Base-by-base conservation (phyloP, 2,329 filamentous ascomycete species). In the Hymenoscyphus infarciens region DNA sequence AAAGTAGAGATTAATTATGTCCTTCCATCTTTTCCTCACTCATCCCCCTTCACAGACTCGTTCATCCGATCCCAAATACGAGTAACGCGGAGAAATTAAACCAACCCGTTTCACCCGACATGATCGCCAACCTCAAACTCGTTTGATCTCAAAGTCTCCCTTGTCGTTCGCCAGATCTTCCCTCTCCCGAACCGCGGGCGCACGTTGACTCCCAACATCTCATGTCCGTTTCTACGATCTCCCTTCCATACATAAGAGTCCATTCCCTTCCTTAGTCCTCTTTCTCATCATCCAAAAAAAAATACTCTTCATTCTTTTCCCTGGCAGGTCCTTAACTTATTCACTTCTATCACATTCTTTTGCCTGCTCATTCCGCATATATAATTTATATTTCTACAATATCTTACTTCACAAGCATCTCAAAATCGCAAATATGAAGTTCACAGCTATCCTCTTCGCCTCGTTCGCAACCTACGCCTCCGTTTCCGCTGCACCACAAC, bases 361-460 rank as follows among this genome's bases (percentile, higher is more conserved):
- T 31, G 11, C 35, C 52, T 38, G 10, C 53, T n/a, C 11, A 6
- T 7, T 55, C 31, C 6, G 25, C 53, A 29, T 56, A 10, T 35
- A 56, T 33, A 31, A 35, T 56, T 13, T n/a, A 39, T 42, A 35
- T 39, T 57, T 25, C 22, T 25, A 57, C 31, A 39, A n/a, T 19
- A 19, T 16, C 35, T 42, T 39, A 16, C 35, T 13, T 15, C 13
- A 55, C 11, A 16, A 5, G 7, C 25, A 39, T n/a, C 33, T 19
- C 11, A 38, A 57, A 57, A 38, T 16, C 35, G 31, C 35, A 38
- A 57, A 39, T n/a, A 57, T 57, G 56, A 38, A 57, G 35, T 39
- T 57, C 22, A 4, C 35, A 25, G 35, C 56, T 25, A 57, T 57
- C n/a, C 16, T 57, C n/a, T 53, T 60, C 33, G 19, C 49, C n/a